These are phyloP conservation scores for Metschnikowia santaceciliae DNA, from an alignment of 805 yeast species.

Conservation along the genomic window DNA sequence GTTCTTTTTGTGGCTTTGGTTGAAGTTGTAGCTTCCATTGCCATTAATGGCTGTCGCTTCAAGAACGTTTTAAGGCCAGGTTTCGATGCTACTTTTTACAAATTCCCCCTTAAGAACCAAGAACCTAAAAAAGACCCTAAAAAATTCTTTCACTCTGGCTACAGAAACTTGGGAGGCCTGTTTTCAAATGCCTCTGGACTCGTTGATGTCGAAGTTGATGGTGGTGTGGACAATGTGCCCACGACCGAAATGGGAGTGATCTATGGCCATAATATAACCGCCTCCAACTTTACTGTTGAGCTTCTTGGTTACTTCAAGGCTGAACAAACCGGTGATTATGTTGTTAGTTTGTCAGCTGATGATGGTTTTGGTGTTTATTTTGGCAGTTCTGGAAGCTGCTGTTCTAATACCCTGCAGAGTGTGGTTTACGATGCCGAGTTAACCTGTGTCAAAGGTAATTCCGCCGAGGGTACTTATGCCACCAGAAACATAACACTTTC, in stretches of 20 bases:
- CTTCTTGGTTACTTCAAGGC: conserved; percentile 3
- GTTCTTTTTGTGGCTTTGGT: neutral
- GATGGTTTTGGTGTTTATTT: conserved; percentile 8
- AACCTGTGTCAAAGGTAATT: neutral
- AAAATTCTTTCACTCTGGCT: neutral
- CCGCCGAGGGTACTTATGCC: neutral
- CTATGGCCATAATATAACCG: neutral
- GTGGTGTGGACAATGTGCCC: neutral
- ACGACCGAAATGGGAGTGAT: neutral
- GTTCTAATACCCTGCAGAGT: conserved; percentile 2
- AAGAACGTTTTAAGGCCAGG: neutral
- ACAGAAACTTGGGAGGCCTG: neutral
- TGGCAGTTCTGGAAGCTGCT: conserved; percentile 7
- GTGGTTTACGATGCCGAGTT: neutral
- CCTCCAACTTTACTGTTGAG: neutral
- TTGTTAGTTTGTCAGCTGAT: conserved; percentile 5
- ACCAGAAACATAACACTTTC: neutral
- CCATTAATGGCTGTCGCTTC: too few species aligned
- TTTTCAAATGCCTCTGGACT: neutral
- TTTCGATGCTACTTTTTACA: neutral
- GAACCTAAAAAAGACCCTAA: neutral
- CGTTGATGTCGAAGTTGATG: neutral
- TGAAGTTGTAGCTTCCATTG: neutral
- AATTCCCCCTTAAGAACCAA: neutral
- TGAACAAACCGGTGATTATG: neutral